Conservation (phyloP, 345 rosid species). For the Firmiana major region DNA sequence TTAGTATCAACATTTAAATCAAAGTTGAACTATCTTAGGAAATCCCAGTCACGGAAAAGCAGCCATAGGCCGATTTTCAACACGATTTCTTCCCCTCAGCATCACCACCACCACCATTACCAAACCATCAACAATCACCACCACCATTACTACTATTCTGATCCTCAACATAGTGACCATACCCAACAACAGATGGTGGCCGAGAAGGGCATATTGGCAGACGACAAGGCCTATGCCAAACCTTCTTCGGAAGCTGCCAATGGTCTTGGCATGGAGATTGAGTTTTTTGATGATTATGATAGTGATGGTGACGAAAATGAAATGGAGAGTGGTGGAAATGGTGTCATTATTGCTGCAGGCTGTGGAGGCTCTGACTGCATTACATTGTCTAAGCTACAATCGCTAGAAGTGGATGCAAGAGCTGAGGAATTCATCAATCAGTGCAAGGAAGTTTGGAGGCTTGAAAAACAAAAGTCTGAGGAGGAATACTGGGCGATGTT, state of each 20-base stretch:
- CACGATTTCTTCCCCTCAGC: neutral
- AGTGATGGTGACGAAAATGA: neutral
- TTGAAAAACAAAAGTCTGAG: constrained; percentile 19
- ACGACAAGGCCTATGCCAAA: neutral
- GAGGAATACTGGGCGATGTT: constrained; percentile 16
- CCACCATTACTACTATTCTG: neutral
- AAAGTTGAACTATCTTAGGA: neutral
- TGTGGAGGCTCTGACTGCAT: neutral
- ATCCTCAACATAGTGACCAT: no score
- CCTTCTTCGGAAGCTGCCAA: neutral
- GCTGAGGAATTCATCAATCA: constrained; percentile 23
- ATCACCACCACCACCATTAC: neutral
- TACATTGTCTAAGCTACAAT: neutral
- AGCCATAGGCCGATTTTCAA: accelerated
- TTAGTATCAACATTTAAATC: neutral
- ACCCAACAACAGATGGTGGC: neutral
- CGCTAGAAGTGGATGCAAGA: constrained; percentile 23
- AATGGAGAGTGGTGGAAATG: neutral
- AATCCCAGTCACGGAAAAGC: neutral
- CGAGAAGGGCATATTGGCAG: neutral
- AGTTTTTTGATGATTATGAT: neutral
- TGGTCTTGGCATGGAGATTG: neutral
- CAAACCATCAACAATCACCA: no score
- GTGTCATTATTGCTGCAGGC: neutral
- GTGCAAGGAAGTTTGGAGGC: neutral